Base-by-base conservation (phyloP, 805 yeast genomes). In the Lipomyces starkeyi region DNA sequence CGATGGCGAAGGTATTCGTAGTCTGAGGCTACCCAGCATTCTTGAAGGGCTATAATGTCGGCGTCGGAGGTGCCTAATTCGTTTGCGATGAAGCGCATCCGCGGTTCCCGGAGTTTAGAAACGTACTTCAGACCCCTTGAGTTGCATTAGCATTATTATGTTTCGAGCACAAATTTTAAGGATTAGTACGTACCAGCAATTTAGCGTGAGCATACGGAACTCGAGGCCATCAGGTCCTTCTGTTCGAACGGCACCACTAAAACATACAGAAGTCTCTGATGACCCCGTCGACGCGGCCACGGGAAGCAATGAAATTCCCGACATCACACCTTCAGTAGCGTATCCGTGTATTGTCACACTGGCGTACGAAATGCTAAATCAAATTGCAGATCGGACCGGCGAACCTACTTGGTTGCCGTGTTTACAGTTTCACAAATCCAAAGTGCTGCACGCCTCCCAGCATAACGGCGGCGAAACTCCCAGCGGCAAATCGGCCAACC, bases 41-140 rank as follows among this genome's bases (percentile, higher is more conserved):
- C 99, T 77, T 95, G 99, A n/a, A 95, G 81, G 0, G 97, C 97
- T 6, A 95, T 85, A 13, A 95, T 84, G 78, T 95, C 97, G 78
- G 90, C 92, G 22, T 83, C 79, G 17, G 82, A 80, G 0, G 62
- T 78, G 0, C 88, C 86, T 2, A 94, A 77, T 63, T 84, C 79
- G 58, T 87, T 84, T 0, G 96, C 97, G 40, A 95, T 90, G 1
- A 92, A 97, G 17, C 74, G 77, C 40, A 95, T 81, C 52, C 99
- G 83, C 71, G 83, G 83, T 47, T 79, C 78, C 37, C 99, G 81
- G 68, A 79, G 79, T 74, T 88, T 90, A n/a, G 97, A 88, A 1
- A 95, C 90, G 74, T 79, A 89, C 74, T 92, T 93, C 68, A 95
- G 81, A 0, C 99, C 99, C 98, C 97, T 79, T 64, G 73, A 29